phyloP scores from a whole-genome alignment of 139 green algal species.

The Tetradesmus obliquus region DNA sequence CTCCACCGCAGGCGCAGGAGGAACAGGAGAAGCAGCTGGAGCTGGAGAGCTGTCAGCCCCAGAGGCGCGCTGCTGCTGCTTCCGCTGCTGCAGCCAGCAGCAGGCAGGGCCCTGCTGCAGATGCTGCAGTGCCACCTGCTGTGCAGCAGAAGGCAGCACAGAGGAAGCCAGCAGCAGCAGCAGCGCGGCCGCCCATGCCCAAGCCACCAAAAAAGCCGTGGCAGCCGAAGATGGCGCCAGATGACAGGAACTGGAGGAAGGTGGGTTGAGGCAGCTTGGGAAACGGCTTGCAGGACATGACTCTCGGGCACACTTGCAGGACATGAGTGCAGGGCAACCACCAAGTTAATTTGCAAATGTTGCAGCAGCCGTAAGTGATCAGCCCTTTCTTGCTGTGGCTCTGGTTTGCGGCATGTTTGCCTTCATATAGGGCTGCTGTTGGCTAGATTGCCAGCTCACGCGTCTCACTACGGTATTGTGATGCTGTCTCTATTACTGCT shows the following conservation, averaged over 20 bases:
- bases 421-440: background rate
- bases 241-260: conserved; percentile 37
- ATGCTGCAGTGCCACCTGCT: background rate
- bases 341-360: too few species aligned
- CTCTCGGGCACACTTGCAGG: background rate
- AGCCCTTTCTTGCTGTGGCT: background rate
- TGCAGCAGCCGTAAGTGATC: background rate
- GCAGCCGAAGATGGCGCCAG: conserved; percentile 25
- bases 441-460: background rate
- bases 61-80: background rate
- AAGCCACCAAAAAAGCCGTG: background rate
- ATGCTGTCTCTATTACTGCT: background rate
- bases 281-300: background rate
- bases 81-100: background rate
- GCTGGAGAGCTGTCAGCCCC: background rate
- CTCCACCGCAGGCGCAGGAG: background rate
- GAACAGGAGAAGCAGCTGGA: background rate
- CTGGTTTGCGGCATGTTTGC: background rate
- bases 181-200: background rate
- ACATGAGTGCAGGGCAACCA: background rate
- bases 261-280: background rate
- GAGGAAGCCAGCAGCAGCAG: background rate
- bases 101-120: background rate
- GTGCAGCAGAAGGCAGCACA: background rate
- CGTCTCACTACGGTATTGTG: too few species aligned